Conservation (phyloP, 495 filamentous ascomycete genomes). For the Clohesyomyces aquaticus region DNA sequence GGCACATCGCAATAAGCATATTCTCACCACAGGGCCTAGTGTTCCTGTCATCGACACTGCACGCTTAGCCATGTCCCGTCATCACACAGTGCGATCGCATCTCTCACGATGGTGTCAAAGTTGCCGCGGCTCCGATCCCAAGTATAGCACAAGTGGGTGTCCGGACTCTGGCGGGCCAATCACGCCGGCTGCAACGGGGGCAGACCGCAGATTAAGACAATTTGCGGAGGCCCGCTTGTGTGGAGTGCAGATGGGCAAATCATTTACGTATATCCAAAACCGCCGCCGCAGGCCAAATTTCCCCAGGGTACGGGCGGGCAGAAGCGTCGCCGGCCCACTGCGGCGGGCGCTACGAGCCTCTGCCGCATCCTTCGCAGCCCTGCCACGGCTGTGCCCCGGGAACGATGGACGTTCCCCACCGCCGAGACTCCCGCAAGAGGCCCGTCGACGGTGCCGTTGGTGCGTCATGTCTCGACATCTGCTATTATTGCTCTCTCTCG, state of each 20-base stretch:
- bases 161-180: neutral
- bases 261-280: neutral
- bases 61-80: neutral
- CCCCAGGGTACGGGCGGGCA: neutral
- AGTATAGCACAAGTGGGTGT: neutral
- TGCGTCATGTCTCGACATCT: slow-evolving; percentile 6
- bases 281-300: neutral
- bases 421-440: slow-evolving; percentile 5
- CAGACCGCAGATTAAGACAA: neutral
- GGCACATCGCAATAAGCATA: neutral
- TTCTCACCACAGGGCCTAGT: too few species aligned
- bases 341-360: slow-evolving; percentile 4
- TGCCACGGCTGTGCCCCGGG: too few species aligned
- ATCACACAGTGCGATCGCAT: too few species aligned
- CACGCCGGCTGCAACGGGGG: neutral
- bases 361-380: neutral
- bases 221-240: neutral
- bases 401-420: slow-evolving; percentile 18
- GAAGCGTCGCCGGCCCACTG: neutral
- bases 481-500: neutral
- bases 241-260: neutral
- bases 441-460: neutral
- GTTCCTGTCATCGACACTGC: neutral
- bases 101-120: too few species aligned
- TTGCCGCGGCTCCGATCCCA: neutral